Percentiles rank a stretch among this genome's conserved stretches.
These are phyloP conservation scores for Puccinellia tenuiflora DNA, from an alignment of 176 grass and related monocot species.

Conservation along the genomic window DNA sequence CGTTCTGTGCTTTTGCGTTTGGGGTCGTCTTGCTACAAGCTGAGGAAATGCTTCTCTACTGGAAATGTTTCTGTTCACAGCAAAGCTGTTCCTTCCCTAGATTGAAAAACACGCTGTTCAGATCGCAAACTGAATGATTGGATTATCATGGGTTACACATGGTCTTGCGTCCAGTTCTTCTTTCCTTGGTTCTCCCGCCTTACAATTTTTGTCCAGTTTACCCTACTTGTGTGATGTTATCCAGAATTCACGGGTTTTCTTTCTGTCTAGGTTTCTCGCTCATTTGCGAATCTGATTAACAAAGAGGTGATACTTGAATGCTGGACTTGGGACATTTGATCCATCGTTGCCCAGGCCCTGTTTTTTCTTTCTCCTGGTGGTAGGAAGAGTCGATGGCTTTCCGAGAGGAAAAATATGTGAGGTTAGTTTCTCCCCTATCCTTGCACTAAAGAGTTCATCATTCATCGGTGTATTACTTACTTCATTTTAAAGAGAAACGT, in stretches of 20 bases:
- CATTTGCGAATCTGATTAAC: not conserved
- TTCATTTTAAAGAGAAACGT: not conserved
- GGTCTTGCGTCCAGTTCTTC: not conserved
- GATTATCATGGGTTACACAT: not conserved
- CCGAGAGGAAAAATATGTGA: constrained; percentile 54
- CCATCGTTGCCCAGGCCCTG: not conserved
- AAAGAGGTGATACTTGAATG: constrained; percentile 15
- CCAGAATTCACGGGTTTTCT: not conserved
- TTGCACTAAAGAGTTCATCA: not conserved
- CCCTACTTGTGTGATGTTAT: not conserved
- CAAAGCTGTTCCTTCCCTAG: not conserved
- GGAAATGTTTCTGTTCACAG: not conserved
- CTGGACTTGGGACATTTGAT: constrained; percentile 24
- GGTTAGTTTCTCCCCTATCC: constrained; percentile 29
- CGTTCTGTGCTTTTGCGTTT: not conserved
- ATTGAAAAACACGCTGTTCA: not conserved
- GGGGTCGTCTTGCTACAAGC: not conserved
- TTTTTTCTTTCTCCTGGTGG: constrained; percentile 4
- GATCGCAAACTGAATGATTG: not conserved
- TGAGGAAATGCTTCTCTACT: not conserved
- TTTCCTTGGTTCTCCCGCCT: not conserved
- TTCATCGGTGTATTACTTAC: not conserved
- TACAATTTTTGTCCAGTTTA: not conserved
- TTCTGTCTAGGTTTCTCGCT: not conserved
- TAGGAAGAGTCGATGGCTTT: constrained; percentile 36